Conservation (phyloP, 768 basidiomycete species). For the Lyophyllum semitale region DNA sequence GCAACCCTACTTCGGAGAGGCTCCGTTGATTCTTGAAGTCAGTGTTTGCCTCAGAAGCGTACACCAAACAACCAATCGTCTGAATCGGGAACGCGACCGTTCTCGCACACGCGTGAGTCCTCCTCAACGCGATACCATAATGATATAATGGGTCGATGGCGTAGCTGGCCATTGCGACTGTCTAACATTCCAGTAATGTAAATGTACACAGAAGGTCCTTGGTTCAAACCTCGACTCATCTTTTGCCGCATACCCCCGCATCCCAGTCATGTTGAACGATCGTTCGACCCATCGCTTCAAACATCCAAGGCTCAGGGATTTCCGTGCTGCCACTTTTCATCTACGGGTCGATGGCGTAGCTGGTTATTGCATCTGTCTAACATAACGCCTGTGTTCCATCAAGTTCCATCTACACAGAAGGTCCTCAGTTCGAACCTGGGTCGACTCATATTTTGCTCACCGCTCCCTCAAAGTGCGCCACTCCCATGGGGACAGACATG, state of each 20-base stretch:
- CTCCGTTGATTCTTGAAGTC: neutral
- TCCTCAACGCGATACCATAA: neutral
- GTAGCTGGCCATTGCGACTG: too few species aligned
- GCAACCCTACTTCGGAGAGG: neutral
- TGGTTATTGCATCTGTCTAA: slow-evolving; percentile 86
- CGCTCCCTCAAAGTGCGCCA: neutral
- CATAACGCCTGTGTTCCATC: slow-evolving; percentile 33
- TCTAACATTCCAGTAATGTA: too few species aligned
- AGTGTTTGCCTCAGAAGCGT: neutral
- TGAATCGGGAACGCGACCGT: neutral
- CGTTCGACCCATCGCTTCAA: neutral
- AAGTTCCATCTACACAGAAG: slow-evolving; percentile 1
- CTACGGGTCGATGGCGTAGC: slow-evolving; percentile 67
- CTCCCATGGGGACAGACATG: too few species aligned
- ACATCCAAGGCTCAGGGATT: neutral
- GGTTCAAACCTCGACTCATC: neutral
- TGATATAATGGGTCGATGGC: neutral
- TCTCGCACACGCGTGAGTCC: too few species aligned
- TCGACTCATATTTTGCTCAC: neutral
- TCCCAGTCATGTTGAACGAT: neutral
- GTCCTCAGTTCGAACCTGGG: neutral
- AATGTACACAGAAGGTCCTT: neutral
- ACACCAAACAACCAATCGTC: neutral
- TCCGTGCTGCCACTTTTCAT: neutral
- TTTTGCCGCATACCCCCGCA: neutral